Evolutionary conservation across 805 yeast genomes (phyloP), one percentile per base, ranked within the genome.

Genomic region (Kodamaea lidongshanica): DNA sequence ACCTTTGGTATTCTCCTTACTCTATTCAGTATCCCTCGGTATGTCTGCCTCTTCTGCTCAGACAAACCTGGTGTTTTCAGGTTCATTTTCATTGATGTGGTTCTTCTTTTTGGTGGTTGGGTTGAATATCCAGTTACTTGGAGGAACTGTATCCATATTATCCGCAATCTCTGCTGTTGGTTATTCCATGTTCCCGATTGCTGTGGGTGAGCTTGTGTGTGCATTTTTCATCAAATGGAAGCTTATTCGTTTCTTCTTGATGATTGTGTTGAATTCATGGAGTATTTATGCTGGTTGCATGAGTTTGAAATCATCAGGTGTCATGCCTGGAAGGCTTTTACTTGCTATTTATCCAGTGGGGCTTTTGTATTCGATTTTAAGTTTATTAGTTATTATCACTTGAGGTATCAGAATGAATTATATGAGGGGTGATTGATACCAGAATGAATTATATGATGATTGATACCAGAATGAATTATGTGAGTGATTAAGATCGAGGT

Each of bases 101-200:
- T 39, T 73, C 8, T 77, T 81, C 32, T 74, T 66, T 46, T 62
- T 74, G 12, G 55, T 76, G 14, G 71, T 77, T 30, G 79, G 85
- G 1, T 48, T 77, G 37, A 79, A 79, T 51, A 74, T 77, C 44
- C 81, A 79, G 50, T 60, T 79, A 17, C 57, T 79, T 25, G 72
- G 77, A 3, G 77, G 79, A 4, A 61, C 73, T 11, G 74, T 79
- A 22, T 75, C 83, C 2, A 77, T 74, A 45, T 63, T 79, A 60
- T 74, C 75, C 27, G 85, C 85, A 3, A 60, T 79, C 30, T 74
- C 81, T 38, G 78, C 83, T 16, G 69, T 77, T 5, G 87, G 87
- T 1, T 79, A 79, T 58, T 74, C 80, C 9, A 54, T 76, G 49
- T 79, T 79, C 52, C 87, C 87, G 7, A 61, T 79, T 21, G 68